Conservation (phyloP, 352 stramenopile species). For the Pythium graminicola region DNA sequence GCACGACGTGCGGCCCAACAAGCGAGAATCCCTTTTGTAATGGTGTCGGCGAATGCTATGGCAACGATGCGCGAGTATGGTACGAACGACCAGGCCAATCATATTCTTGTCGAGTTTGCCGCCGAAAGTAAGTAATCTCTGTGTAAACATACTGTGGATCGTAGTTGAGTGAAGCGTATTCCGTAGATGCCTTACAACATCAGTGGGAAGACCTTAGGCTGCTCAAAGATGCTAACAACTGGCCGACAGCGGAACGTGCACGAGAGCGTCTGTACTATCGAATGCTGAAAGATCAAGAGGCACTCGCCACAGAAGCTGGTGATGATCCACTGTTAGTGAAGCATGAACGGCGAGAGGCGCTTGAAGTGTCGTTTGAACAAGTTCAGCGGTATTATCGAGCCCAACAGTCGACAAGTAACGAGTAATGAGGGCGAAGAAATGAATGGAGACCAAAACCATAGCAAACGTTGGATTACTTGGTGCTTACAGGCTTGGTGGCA, state of each 20-base stretch:
- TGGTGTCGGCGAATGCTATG: slow-evolving; percentile 28
- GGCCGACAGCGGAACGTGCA: slow-evolving; percentile 33
- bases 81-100: background rate
- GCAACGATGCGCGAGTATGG: slow-evolving; percentile 7
- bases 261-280: slow-evolving; percentile 58
- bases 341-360: slow-evolving; percentile 44
- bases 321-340: slow-evolving; percentile 33
- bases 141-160: background rate
- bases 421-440: background rate
- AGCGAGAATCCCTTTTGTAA: slow-evolving; percentile 38
- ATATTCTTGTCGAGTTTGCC: slow-evolving; percentile 57
- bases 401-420: background rate
- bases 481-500: slow-evolving; percentile 40
- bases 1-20: slow-evolving; percentile 23
- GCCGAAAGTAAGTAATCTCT: slow-evolving; percentile 44
- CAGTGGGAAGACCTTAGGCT: slow-evolving; percentile 55
- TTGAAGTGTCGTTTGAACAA: slow-evolving; percentile 21
- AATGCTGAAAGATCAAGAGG: slow-evolving; percentile 63
- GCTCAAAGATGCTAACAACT: slow-evolving; percentile 45
- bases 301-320: slow-evolving; percentile 33
- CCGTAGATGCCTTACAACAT: slow-evolving; percentile 46
- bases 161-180: background rate
- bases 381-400: slow-evolving; percentile 19
- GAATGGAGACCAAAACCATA: too few relatives aligned
- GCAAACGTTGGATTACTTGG: background rate